These are phyloP conservation scores for Wickerhamiella shivajii DNA, from an alignment of 805 yeast genomes.

Conservation along the genomic window DNA sequence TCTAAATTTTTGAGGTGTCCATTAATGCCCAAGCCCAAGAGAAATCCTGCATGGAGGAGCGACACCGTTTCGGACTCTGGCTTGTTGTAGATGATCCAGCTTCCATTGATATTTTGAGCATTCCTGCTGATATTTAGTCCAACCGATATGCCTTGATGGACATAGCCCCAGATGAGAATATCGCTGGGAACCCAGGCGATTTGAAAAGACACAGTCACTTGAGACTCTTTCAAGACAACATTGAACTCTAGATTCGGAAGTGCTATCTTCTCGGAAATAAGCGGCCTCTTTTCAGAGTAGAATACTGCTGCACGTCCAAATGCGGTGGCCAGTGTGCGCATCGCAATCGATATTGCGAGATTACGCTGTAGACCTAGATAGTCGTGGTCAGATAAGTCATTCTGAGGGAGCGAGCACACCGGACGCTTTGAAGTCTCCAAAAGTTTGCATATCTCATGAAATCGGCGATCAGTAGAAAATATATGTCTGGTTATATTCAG, in stretches of 20 bases:
- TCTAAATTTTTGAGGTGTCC: slow-evolving; percentile 75
- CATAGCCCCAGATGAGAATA: slow-evolving; percentile 64
- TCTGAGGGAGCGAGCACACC: slow-evolving; percentile 27
- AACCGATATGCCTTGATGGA: slow-evolving; percentile 82
- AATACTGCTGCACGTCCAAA: slow-evolving; percentile 67
- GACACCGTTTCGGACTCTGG: slow-evolving; percentile 19
- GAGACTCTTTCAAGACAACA: slow-evolving; percentile 49
- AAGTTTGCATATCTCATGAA: slow-evolving; percentile 57
- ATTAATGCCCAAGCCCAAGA: slow-evolving; percentile 81
- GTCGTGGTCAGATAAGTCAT: slow-evolving; percentile 39
- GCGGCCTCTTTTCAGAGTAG: slow-evolving; percentile 53
- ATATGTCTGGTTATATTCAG: slow-evolving; percentile 52
- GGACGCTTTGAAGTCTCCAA: slow-evolving; percentile 60
- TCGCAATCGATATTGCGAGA: slow-evolving; percentile 45
- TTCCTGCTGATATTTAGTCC: slow-evolving; percentile 63
- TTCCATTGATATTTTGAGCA: slow-evolving; percentile 60
- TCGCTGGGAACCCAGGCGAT: slow-evolving; percentile 37
- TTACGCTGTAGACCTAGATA: slow-evolving; percentile 37
- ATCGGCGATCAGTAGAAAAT: slow-evolving; percentile 65
- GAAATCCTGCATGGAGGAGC: slow-evolving; percentile 86
- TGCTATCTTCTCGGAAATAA: slow-evolving; percentile 73
- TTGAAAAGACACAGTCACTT: slow-evolving; percentile 47
- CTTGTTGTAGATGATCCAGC: slow-evolving; percentile 59
- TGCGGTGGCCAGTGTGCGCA: slow-evolving; percentile 62
- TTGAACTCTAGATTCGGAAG: slow-evolving; percentile 62